phyloP scores from a whole-genome alignment of 805 yeast species.

The Candida germanica region DNA sequence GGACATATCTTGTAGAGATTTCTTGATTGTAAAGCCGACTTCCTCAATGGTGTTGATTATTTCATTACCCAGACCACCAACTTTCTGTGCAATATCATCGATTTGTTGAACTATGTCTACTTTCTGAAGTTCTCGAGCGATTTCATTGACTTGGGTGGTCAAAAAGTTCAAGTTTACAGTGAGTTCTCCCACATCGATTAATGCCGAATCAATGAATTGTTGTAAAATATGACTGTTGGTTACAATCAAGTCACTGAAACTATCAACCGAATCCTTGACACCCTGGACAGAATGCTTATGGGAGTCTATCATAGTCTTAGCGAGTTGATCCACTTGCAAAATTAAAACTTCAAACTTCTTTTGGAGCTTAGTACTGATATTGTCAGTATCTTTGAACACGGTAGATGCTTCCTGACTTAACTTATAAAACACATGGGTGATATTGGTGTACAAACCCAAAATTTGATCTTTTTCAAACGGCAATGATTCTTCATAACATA shows the following conservation, averaged over 20 bases:
- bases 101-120: not conserved
- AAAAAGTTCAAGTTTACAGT: constrained; percentile 12
- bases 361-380: constrained; percentile 7
- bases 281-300: not conserved
- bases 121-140: not conserved
- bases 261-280: not conserved
- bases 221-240: not conserved
- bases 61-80: not conserved
- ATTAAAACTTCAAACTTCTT: constrained; percentile 13
- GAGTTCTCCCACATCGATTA: constrained; percentile 8
- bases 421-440: constrained; percentile 30
- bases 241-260: not conserved
- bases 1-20: not conserved
- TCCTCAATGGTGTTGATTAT: not conserved
- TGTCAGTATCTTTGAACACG: constrained; percentile 6
- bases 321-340: not conserved
- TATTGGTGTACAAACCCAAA: constrained; percentile 43
- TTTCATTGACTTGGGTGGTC: constrained; percentile 3
- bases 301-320: not conserved
- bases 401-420: constrained; percentile 3
- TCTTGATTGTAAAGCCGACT: not conserved
- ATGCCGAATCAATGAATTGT: too few species aligned
- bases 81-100: not conserved
- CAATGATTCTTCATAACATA: constrained; percentile 51
- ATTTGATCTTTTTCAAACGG: constrained; percentile 54